Evolutionary conservation across 495 filamentous ascomycete genomes (phyloP).

Genomic region (Penicillium steckii): DNA sequence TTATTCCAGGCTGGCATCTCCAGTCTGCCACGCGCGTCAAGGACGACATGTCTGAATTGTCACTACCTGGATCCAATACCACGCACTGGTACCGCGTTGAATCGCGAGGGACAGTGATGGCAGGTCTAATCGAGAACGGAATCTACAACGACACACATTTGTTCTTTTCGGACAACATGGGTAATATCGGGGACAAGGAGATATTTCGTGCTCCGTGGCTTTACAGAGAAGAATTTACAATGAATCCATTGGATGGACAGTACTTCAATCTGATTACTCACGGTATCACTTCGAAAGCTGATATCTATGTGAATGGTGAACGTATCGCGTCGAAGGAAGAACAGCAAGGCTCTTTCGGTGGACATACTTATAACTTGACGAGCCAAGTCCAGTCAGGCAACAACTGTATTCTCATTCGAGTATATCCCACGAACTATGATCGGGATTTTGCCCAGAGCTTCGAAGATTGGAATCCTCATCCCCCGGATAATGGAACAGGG

Average conservation of each 20-base stretch:
- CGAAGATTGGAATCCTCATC: constrained; percentile 67
- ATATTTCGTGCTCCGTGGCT: constrained; percentile 59
- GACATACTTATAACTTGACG: constrained; percentile 55
- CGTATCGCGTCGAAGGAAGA: constrained; percentile 44
- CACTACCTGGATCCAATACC: constrained; percentile 45
- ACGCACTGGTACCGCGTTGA: constrained; percentile 53
- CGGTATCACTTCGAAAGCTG: constrained; percentile 60
- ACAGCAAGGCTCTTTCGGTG: constrained; percentile 58
- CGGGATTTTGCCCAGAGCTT: constrained; percentile 60
- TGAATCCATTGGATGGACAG: constrained; percentile 35
- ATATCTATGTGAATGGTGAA: constrained; percentile 60
- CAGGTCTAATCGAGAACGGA: constrained; percentile 51
- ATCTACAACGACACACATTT: constrained; percentile 55
- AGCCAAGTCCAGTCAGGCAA: constrained; percentile 25
- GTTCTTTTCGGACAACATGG: constrained; percentile 57
- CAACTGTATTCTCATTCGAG: constrained; percentile 54
- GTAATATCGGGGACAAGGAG: constrained; percentile 34
- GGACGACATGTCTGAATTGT: constrained; percentile 40
- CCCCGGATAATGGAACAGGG: constrained; percentile 57
- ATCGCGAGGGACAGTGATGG: constrained; percentile 56
- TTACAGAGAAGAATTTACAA: constrained; percentile 56
- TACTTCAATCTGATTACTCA: constrained; percentile 56
- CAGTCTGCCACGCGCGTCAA: constrained; percentile 43
- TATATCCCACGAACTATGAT: constrained; percentile 58
- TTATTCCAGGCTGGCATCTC: constrained; percentile 57